Conservation (phyloP, 176 grass and related monocot species). For the Phoenix dactylifera region DNA sequence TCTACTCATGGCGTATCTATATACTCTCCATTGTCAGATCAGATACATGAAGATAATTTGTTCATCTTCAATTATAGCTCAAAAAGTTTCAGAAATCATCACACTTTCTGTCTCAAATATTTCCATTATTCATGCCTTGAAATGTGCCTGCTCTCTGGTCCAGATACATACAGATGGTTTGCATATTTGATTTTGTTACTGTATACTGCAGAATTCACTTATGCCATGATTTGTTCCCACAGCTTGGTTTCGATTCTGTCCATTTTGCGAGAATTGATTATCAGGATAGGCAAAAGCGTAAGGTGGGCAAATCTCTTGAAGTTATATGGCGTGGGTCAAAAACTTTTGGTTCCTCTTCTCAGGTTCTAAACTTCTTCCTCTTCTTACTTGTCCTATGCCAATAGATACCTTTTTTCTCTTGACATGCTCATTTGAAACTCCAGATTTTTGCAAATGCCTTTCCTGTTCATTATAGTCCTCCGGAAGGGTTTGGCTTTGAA, state of each 20-base stretch:
- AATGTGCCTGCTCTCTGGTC: too few species aligned
- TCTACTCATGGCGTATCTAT: too few species aligned
- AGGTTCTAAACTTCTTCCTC: constrained; percentile 34
- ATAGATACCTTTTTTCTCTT: too few species aligned
- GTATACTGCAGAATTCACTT: too few species aligned
- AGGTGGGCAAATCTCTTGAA: constrained; percentile 66
- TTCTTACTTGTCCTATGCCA: not conserved
- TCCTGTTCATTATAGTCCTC: constrained; percentile 89
- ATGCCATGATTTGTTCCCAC: not conserved
- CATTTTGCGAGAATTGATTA: constrained; percentile 99
- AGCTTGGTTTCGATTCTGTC: constrained; percentile 81
- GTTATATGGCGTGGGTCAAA: constrained; percentile 88
- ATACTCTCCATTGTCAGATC: too few species aligned
- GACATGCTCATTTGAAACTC: not conserved
- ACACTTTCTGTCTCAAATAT: too few species aligned
- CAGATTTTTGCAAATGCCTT: constrained; percentile 94
- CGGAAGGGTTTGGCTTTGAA: constrained; percentile 77
- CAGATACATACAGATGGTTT: too few species aligned
- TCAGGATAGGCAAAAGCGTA: constrained; percentile 65
- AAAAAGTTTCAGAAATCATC: not conserved
- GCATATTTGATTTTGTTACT: too few species aligned
- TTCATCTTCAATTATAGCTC: not conserved
- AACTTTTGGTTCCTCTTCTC: constrained; percentile 77
- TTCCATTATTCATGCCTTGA: too few species aligned
- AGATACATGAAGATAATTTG: too few species aligned